Evolutionary conservation across 23 red algal genomes (phyloP).

Genomic region (Chondrus crispus): DNA sequence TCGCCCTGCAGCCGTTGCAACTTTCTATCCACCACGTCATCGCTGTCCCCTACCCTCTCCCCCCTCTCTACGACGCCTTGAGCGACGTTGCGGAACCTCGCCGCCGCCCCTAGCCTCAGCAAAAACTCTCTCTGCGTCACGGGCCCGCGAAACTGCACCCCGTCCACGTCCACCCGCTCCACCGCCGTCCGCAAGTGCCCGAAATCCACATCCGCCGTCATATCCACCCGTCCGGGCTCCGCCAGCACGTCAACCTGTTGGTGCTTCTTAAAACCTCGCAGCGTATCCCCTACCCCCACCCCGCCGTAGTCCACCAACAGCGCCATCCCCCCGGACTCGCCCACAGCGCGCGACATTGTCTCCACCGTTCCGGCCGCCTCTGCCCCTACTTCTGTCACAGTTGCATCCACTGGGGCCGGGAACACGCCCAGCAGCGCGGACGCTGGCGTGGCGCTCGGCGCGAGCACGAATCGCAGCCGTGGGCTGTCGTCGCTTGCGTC

Average conservation of each 20-base stretch:
- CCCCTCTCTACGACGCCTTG: background rate
- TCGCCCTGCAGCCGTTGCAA: conserved; percentile 33
- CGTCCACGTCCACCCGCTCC: background rate
- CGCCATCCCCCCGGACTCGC: conserved; percentile 40
- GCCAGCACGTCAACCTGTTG: conserved; percentile 33
- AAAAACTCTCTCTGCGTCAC: conserved; percentile 75
- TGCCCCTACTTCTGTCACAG: conserved; percentile 25
- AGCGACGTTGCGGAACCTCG: conserved; percentile 43
- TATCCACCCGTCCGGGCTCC: conserved; percentile 71
- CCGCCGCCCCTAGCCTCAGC: conserved; percentile 60
- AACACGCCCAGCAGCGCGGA: conserved; percentile 14
- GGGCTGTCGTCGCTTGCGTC: background rate
- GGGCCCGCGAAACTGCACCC: conserved; percentile 25
- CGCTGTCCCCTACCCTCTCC: background rate
- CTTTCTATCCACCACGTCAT: conserved; percentile 10
- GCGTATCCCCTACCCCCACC: background rate
- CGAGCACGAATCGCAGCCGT: conserved; percentile 62
- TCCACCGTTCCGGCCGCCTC: conserved; percentile 13
- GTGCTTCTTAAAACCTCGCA: conserved; percentile 76
- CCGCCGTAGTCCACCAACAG: conserved; percentile 89
- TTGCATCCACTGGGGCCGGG: background rate
- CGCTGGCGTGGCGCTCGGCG: conserved; percentile 49
- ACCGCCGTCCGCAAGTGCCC: conserved; percentile 38
- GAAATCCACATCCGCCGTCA: conserved; percentile 97
- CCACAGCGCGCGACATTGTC: background rate